These are phyloP conservation scores for Talaromyces albobiverticillius DNA, from an alignment of 2,329 filamentous ascomycete species.

Conservation along the genomic window DNA sequence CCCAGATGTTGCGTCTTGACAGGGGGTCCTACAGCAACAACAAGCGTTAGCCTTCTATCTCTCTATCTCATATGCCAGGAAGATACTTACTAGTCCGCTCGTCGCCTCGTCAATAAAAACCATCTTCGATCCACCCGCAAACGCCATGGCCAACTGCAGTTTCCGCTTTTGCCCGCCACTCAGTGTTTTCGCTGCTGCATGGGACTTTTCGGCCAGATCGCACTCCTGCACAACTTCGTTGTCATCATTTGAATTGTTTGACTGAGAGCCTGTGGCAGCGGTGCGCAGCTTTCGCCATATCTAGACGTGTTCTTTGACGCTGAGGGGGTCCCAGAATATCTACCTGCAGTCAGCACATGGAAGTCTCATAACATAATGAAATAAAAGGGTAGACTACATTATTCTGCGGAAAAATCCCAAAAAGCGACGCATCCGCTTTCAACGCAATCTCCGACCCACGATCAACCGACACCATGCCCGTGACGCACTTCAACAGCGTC, in stretches of 20 bases:
- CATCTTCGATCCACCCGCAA: constrained; percentile 81
- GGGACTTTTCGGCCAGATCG: constrained; percentile 72
- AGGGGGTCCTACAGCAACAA: constrained; percentile 63
- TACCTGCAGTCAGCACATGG: background rate
- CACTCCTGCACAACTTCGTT: constrained; percentile 63
- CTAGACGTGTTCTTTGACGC: constrained; percentile 76
- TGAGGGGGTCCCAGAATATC: constrained; percentile 77
- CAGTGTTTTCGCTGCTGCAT: constrained; percentile 70
- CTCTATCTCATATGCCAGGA: background rate
- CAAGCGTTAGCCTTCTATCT: background rate
- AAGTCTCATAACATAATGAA: background rate
- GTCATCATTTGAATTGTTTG: background rate
- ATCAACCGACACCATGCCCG: constrained; percentile 61
- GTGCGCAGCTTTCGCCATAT: constrained; percentile 51
- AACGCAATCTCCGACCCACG: constrained; percentile 4
- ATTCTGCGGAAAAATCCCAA: constrained; percentile 88
- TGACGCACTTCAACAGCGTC: constrained; percentile 83
- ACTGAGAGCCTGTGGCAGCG: background rate
- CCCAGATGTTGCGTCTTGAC: constrained; percentile 86
- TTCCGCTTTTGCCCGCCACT: constrained; percentile 93
- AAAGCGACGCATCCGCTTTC: constrained; percentile 32
- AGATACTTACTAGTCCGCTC: constrained; percentile 59
- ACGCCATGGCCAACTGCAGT: constrained; percentile 90
- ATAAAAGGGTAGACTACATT: constrained; percentile 58
- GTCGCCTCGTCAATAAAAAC: constrained; percentile 92